Evolutionary conservation across 2,329 filamentous ascomycete genomes (phyloP).

Genomic region (Lecanicillium sp.): DNA sequence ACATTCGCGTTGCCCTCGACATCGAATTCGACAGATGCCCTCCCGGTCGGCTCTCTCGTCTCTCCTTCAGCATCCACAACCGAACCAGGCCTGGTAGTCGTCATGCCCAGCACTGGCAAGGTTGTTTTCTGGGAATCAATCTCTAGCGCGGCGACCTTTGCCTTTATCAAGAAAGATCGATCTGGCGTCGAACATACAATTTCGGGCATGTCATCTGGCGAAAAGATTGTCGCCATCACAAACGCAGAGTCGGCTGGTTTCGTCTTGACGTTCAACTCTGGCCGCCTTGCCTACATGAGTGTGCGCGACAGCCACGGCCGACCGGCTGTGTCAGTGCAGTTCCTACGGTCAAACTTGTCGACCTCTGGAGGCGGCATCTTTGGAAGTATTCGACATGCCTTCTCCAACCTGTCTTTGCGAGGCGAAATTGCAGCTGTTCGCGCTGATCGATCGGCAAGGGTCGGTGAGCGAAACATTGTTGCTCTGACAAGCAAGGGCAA

Average conservation of each 20-base stretch:
- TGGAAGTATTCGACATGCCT: conserved; percentile 69
- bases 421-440: conserved; percentile 76
- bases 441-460: conserved; percentile 60
- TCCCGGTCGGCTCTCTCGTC: conserved; percentile 79
- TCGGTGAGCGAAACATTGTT: conserved; percentile 79
- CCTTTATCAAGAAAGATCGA: conserved; percentile 74
- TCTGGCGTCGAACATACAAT: conserved; percentile 71
- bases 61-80: conserved; percentile 69
- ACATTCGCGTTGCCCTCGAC: conserved; percentile 72
- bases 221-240: conserved; percentile 68
- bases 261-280: conserved; percentile 75
- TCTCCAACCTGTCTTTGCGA: conserved; percentile 62
- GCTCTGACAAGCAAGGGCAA: conserved; percentile 70
- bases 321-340: conserved; percentile 69
- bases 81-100: conserved; percentile 77
- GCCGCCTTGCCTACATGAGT: conserved; percentile 78
- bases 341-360: conserved; percentile 57
- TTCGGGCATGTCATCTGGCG: conserved; percentile 67
- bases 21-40: conserved; percentile 58
- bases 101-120: conserved; percentile 77
- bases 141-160: conserved; percentile 76
- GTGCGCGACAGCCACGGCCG: conserved; percentile 82
- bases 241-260: conserved; percentile 84
- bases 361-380: conserved; percentile 60
- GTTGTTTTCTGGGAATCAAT: conserved; percentile 95